Percentiles rank a stretch among this genome's conserved stretches.
phyloP scores from a whole-genome alignment of 441 rosid genomes.

The Pelargonium fulgidum region DNA sequence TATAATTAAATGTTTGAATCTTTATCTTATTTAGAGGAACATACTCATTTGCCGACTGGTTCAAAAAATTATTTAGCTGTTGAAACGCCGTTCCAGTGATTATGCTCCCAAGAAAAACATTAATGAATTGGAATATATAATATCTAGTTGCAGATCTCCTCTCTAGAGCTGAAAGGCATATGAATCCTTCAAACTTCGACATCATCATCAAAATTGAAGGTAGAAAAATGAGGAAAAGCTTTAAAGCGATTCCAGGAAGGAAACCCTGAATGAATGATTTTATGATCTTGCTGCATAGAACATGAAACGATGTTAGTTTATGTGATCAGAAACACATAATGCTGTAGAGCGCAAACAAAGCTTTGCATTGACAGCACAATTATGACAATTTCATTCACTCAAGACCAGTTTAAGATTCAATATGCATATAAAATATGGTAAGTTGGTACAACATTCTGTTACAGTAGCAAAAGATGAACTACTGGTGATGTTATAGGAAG shows the following conservation, averaged over 20 bases:
- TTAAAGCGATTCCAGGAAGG: constrained; percentile 76
- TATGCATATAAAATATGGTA: not conserved
- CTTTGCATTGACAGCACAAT: not conserved
- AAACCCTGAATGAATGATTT: constrained; percentile 76
- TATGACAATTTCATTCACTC: not conserved
- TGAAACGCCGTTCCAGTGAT: constrained; percentile 74
- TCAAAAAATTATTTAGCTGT: constrained; percentile 59
- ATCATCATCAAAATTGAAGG: constrained; percentile 86
- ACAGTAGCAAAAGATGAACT: too few relatives aligned
- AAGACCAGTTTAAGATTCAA: not conserved
- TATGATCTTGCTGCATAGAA: constrained; percentile 42
- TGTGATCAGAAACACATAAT: not conserved
- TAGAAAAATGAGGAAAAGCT: constrained; percentile 92
- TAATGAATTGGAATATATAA: constrained; percentile 71
- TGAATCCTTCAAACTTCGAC: constrained; percentile 92
- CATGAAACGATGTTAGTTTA: not conserved
- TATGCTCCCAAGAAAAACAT: constrained; percentile 72
- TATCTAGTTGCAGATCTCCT: constrained; percentile 85
- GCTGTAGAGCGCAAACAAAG: not conserved
- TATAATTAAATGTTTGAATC: not conserved
- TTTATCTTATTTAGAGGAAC: constrained; percentile 17
- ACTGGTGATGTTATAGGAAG: too few relatives aligned
- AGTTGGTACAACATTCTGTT: not conserved
- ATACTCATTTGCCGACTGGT: constrained; percentile 64
- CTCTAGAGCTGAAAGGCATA: constrained; percentile 61